Base-by-base conservation (phyloP, 148 eudicot species). In the Dianthus caryophyllus region DNA sequence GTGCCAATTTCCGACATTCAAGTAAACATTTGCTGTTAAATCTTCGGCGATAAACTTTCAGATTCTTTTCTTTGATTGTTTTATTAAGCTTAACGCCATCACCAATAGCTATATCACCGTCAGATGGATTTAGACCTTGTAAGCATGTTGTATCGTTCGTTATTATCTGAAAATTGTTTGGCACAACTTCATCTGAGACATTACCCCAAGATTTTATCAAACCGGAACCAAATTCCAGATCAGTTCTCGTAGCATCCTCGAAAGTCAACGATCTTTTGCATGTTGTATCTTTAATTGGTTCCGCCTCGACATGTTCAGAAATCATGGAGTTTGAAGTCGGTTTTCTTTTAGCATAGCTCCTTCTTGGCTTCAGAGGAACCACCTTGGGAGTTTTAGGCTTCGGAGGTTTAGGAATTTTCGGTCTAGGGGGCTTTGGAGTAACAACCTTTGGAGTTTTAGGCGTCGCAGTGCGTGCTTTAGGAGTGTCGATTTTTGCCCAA, bases 401-500 rank as follows among this genome's bases (percentile, higher is more conserved):
- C 2, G 57, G 43, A 47, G 70, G 36, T 56, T 55, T 68, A 6
- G 69, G 71, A 54, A 67, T 53, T 53, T 74, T 74, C 1, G 68
- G 54, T 33, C 43, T 75, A 10, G 66, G 74, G 12, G 72, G 63
- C 63, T 61, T 68, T 2, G 78, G 64, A 61, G 72, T 68, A 16
- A 38, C 55, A 5, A 38, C 24, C 27, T 74, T 74, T 4, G 71
- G 77, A 26, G 78, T 75, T 56, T 64, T 75, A 24, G 69, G 70
- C n/a, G 41, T 58, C 6, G 67, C 75, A 13, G 71, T 71, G 2
- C 39, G 18, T 24, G 48, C 24, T 30, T 46, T 71, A 20, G 39
- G 29, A 29, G 20, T 14, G 18, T 60, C 79, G 51, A 76, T 76
- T 46, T 76, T 71, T 15, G 79, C 22, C 79, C 79, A 71, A 71